Percentiles rank a stretch among this genome's conserved stretches.
These are phyloP conservation scores for Hamamelis virginiana DNA, from an alignment of 164 flowering plant species.

Conservation along the genomic window DNA sequence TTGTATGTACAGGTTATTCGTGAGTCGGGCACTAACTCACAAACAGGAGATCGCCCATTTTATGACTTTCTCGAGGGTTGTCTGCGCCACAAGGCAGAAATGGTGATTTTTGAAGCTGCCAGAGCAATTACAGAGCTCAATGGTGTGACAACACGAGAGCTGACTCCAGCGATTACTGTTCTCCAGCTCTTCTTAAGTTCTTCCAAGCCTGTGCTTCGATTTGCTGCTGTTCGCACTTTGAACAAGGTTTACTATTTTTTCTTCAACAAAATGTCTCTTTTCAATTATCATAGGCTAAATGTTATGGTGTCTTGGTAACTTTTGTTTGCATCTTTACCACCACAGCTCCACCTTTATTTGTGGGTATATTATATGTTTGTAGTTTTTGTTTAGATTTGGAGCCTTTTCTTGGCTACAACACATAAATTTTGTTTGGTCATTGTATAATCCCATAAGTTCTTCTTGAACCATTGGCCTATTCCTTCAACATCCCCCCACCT, in stretches of 20 bases:
- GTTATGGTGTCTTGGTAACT: no score
- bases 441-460: no score
- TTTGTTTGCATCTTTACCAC: no score
- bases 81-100: constrained; percentile 96
- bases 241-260: constrained; percentile 60
- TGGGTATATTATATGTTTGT: no score
- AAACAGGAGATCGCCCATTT: constrained; percentile 90
- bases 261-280: not conserved
- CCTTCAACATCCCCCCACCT: no score
- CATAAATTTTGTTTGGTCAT: no score
- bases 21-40: constrained; percentile 64
- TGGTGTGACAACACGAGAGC: constrained; percentile 81
- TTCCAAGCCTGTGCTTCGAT: constrained; percentile 92
- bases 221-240: constrained; percentile 97
- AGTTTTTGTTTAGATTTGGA: no score
- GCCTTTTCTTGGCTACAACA: no score
- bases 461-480: no score
- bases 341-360: no score
- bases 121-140: constrained; percentile 88
- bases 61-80: constrained; percentile 93
- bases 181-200: constrained; percentile 91
- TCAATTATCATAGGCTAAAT: no score
- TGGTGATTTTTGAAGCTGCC: constrained; percentile 99
- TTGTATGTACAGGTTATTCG: constrained; percentile 62
- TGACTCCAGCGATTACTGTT: constrained; percentile 97